Conservation (phyloP, 2,329 filamentous ascomycete species). For the Beauveria brongniartii region DNA sequence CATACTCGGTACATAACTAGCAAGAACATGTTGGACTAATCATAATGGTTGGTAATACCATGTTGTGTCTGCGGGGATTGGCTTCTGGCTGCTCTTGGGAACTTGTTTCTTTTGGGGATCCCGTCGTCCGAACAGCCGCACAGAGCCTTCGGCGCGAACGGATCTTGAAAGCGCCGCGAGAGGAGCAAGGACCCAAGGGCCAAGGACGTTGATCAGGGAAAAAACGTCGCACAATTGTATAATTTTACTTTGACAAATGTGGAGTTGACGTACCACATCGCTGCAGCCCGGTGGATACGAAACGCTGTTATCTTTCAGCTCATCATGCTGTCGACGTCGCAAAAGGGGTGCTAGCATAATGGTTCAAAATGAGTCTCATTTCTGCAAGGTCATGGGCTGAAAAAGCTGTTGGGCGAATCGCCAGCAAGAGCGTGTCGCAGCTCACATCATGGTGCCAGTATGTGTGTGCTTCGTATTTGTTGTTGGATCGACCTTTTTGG, state of each 20-base stretch:
- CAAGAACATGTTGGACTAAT: background rate
- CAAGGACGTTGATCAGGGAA: background rate
- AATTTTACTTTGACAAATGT: background rate
- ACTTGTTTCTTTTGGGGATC: background rate
- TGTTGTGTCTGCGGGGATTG: background rate
- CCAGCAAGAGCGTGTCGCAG: background rate
- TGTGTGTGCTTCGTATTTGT: background rate
- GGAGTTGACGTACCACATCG: background rate
- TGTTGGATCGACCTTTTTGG: background rate
- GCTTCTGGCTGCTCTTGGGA: background rate
- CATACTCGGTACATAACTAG: too few relatives aligned
- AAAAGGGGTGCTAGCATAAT: background rate
- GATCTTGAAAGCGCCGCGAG: background rate
- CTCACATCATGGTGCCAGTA: background rate
- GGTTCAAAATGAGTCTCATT: background rate
- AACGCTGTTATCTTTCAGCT: conserved; percentile 7
- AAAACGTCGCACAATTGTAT: background rate
- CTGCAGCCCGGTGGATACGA: background rate
- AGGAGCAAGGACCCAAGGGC: too few relatives aligned
- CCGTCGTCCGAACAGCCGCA: background rate
- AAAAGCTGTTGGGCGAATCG: background rate
- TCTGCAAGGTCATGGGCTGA: background rate
- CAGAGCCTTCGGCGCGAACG: background rate
- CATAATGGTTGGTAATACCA: background rate
- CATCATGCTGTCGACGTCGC: background rate